Base-by-base conservation (phyloP, 192 early-diverging fungal species). In the Umbelopsis ramanniana region DNA sequence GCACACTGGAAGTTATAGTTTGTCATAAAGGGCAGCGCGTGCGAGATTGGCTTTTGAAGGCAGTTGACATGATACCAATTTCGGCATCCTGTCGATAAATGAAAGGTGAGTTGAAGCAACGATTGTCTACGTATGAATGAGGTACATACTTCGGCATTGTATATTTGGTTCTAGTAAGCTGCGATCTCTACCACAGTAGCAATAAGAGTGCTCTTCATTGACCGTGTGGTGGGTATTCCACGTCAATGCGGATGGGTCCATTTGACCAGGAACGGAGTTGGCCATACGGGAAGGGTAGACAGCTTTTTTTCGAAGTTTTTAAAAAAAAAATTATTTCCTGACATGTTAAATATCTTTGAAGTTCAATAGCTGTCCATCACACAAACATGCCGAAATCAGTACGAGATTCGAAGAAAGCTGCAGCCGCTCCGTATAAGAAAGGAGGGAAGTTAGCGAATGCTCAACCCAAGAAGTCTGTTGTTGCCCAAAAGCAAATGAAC, bases 11-110 rank as follows among this genome's bases (percentile, higher is more conserved):
- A 88, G 22, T 75, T 80, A 70, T 91, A 91, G 43, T 91, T 89
- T 17, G 86, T 91, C 37, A 87, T 84, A 48, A 91, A 88, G 19
- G 88, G 80, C 4, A 91, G 70, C 19, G 76, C 82, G 22, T 78
- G 82, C 23, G 79, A 79, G 3, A 85, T 72, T 0, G 74, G 26
- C 11, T 83, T 74, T 46, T 79, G 69, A 37, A 85, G 73, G 69
- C 89, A 91, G 22, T 78, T 75, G 10, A 73, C 80, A 73, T 91
- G 89, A 66, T 87, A 91, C 89, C 89, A 91, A 73, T 91, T 89
- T 11, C 75, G 74, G 70, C 89, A 91, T 24, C 76, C 85, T 88
- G 23, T 50, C 22, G 23, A 15, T 6, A 66, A 2, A 43, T 37
- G 22, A 50, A 35, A 35, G 54, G n/a, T 45, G 12, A 71, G 52